phyloP scores from a whole-genome alignment of 106 monocot genomes.

The Dendrobium catenatum region DNA sequence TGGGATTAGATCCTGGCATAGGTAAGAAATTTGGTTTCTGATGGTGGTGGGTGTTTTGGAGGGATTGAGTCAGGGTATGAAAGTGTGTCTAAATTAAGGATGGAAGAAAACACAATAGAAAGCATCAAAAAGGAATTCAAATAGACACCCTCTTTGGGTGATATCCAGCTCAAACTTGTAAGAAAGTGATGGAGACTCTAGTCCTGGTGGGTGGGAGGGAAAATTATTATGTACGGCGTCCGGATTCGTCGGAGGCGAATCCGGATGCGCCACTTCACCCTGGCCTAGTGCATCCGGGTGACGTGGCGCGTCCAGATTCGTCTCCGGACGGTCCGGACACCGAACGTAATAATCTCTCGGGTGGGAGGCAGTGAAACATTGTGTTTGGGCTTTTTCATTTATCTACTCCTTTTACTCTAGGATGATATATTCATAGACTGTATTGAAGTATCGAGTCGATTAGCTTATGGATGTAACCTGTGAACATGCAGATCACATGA shows the following conservation, averaged over 20 bases:
- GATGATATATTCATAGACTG: background rate
- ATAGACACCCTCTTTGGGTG: background rate
- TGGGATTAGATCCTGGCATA: conserved; percentile 99
- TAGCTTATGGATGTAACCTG: background rate
- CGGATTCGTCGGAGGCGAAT: no score
- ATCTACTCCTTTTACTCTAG: background rate
- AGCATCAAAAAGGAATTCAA: background rate
- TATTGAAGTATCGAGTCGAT: background rate
- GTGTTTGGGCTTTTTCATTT: background rate
- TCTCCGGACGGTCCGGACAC: no score
- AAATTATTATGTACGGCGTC: no score
- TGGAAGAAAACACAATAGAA: background rate
- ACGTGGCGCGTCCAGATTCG: no score
- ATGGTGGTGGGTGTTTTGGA: background rate
- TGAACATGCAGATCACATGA: conserved; percentile 78
- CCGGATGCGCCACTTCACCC: no score
- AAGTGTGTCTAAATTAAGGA: background rate
- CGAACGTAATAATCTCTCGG: no score
- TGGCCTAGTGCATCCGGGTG: no score
- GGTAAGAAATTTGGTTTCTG: conserved; percentile 23
- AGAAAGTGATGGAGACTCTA: background rate
- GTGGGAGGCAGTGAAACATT: background rate
- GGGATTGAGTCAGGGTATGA: background rate
- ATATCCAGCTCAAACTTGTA: background rate
- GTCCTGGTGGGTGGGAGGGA: background rate